Evolutionary conservation across 805 yeast species (phyloP), one percentile per base, ranked within the genome.

Genomic region (Starmerella geochares): DNA sequence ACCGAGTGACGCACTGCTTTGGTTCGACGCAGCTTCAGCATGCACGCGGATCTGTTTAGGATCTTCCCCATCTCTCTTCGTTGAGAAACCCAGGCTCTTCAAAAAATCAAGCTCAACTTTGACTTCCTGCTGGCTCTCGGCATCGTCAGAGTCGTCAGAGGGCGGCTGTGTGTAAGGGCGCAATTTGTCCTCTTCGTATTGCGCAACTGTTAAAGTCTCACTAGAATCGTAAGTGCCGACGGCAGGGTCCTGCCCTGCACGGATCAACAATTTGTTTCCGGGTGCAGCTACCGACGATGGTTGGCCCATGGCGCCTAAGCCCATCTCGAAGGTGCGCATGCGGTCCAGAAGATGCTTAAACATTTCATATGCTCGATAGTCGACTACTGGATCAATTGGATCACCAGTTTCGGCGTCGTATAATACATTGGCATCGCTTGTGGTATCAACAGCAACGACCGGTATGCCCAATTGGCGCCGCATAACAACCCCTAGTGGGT

Each of bases 381-480:
- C 67, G 11, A 56, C 52, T 7, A 58, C 62, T 2, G 58, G 59
- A 20, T 58, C 58, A 14, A 67, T 60, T 4, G 54, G 52, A 1
- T 62, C 62, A 5, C 70, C 69, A 4, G 62, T 57, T 3, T 54
- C 60, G n/a, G 62, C 67, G 40, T 65, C 69, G 47, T 58, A 60
- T 35, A 70, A 48, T 9, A 63, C 67, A 32, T 58, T 52, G 14
- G 59, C 53, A 7, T 48, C 54, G 6, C 46, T 37, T 3, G 53
- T 41, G 6, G 65, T 62, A 14, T 65, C 65, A 13, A 69, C 54
- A 9, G 67, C 61, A 4, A 65, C 63, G 10, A 67, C 64, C 1
- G 69, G 70, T 8, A 70, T 54, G 1, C 72, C 72, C 2, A 69
- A 61, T 55, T 70, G 73, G 27, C 71, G 61, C 4, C 71, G 58